These are phyloP conservation scores for Allium fistulosum DNA, from an alignment of 106 monocot species.

Conservation along the genomic window DNA sequence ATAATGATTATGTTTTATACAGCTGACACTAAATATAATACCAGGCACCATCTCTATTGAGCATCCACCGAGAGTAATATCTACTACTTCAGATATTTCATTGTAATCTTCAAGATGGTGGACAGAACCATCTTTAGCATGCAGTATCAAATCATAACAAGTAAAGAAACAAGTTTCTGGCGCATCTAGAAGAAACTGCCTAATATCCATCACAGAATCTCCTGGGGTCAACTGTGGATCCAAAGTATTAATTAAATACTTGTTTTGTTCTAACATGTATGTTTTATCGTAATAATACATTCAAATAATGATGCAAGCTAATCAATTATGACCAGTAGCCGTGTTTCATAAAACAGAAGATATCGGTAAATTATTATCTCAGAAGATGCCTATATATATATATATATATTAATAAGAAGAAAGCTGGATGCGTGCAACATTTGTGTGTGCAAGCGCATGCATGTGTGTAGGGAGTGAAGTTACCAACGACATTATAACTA, in stretches of 20 bases:
- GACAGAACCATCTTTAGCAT: slow-evolving; percentile 68
- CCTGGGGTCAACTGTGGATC: slow-evolving; percentile 77
- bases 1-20: too few species aligned
- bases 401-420: neutral
- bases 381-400: neutral
- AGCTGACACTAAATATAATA: slow-evolving; percentile 5
- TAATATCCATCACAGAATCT: slow-evolving; percentile 96
- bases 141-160: slow-evolving; percentile 89
- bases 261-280: neutral
- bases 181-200: slow-evolving; percentile 96
- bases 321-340: neutral
- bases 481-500: too few species aligned
- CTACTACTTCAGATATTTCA: slow-evolving; percentile 96
- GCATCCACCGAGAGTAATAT: slow-evolving; percentile 81
- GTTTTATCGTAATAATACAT: neutral
- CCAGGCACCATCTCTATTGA: slow-evolving; percentile 87
- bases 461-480: too few species aligned
- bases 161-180: slow-evolving; percentile 97
- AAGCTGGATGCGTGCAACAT: neutral
- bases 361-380: neutral
- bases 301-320: neutral
- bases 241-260: slow-evolving; percentile 7
- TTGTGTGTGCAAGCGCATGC: too few species aligned
- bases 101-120: slow-evolving; percentile 91
- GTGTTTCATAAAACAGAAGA: neutral